Base-by-base conservation (phyloP, 228 moss, liverwort and hornwort species). In the Sphagnum magellanicum region DNA sequence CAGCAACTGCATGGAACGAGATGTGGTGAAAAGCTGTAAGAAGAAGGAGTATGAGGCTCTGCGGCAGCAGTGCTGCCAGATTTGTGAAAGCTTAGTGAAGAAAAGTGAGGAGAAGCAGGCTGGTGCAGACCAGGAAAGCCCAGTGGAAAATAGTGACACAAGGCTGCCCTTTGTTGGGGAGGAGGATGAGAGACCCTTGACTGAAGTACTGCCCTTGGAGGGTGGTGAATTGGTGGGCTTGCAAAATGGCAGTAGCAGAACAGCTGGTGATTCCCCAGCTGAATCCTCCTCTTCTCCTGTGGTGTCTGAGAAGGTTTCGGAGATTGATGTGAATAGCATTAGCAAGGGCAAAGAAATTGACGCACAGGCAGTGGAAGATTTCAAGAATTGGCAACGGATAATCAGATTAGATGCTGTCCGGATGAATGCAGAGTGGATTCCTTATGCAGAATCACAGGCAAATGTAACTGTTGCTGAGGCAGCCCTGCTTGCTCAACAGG, bases 351-450 rank as follows among this genome's bases (percentile, higher is more conserved):
- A 74, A 73, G 64, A 50, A 17, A 76, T 47, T 17, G 80, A 76
- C 52, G 63, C 79, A 6, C 78, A 82, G 50, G 90, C 85, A 52
- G 68, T 87, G 16, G 98, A 98, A 71, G 84, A 89, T 62, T 98
- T 94, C 63, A 89, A 84, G 70, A 89, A 87, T 48, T 98, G 98
- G 98, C 86, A 87, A 52, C 85, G 98, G 76, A 98, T 98, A 46
- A 98, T 98, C 11, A 83, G 81, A 51, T 67, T 98, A 4, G 98
- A 98, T 67, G 98, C 98, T 12, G 93, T 98, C 0, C 90, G 98
- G 4, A 98, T 98, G 98, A 98, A 98, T 70, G 94, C 98, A 5
- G 98, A 98, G 76, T 98, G 98, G 98, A 89, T 98, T 64, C 98
- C 98, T 0, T 94, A 93, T 57, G 92, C 98, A 6, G 84, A 84